Evolutionary conservation across 257 asterid species (phyloP).

Genomic region (Knoxia roxburghii): DNA sequence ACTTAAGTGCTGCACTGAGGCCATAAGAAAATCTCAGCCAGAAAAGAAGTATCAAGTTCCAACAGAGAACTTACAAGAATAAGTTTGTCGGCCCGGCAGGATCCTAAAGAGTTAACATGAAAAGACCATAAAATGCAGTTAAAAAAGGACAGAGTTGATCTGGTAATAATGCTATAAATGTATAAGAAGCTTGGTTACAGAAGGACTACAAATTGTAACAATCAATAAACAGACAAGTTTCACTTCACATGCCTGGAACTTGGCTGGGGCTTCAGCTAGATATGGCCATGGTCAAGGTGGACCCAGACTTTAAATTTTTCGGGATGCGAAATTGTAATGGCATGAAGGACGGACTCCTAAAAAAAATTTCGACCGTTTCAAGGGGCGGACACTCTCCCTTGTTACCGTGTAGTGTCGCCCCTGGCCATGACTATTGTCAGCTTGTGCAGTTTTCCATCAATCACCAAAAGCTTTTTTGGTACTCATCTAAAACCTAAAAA

Average conservation of each 20-base stretch:
- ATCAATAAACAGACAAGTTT: neutral
- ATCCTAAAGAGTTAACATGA: constrained; percentile 41
- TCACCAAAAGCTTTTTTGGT: constrained; percentile 80
- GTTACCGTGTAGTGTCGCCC: too few species aligned
- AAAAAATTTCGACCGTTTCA: too few species aligned
- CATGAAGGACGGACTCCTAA: too few species aligned
- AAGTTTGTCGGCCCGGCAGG: constrained; percentile 97
- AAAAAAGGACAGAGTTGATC: constrained; percentile 4
- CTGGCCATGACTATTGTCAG: constrained; percentile 59
- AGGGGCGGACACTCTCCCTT: too few species aligned
- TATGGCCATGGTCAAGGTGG: constrained; percentile 89
- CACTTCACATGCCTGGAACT: constrained; percentile 34
- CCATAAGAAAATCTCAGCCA: constrained; percentile 3
- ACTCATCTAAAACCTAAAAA: constrained; percentile 76
- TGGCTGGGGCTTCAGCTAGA: constrained; percentile 55
- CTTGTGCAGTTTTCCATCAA: constrained; percentile 63
- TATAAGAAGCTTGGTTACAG: neutral
- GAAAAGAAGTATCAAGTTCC: neutral
- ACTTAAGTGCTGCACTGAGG: too few species aligned
- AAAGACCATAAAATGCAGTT: neutral
- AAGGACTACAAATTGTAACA: neutral
- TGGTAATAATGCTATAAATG: neutral
- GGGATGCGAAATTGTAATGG: too few species aligned
- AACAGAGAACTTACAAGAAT: constrained; percentile 65
- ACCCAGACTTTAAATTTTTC: too few species aligned